Base-by-base conservation (phyloP, 192 early-diverging fungal genomes). In the Coemansia sp. region DNA sequence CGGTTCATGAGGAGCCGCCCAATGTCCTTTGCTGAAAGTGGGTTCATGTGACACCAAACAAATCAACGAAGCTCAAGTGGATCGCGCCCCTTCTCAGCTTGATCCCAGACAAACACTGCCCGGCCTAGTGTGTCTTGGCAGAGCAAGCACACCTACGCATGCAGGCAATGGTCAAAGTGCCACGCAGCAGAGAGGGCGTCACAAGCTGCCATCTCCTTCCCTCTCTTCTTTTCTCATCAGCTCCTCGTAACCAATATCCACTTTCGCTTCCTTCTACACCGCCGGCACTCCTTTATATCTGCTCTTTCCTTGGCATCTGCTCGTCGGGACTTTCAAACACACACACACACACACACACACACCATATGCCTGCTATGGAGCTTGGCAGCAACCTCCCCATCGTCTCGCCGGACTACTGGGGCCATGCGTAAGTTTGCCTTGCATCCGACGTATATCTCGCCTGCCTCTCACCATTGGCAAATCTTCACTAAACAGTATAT, bases 351-450 rank as follows among this genome's bases (percentile, higher is more conserved):
- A 38, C 63, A 8, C 44, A 38, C 22, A 36, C 11, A 36, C 46
- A n/a, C 34, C 49, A 22, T 33, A 29, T 63, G 49, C 31, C 40
- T 29, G 38, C 43, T 43, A 82, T 78, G 73, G 55, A 62, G 65
- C 54, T 66, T 27, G 55, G 63, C 72, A 44, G 29, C 27, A 75
- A 65, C 38, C 27, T 66, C 13, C 61, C 72, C 16, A 65, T 29
- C 8, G 34, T 47, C 11, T 36, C 38, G 24, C 52, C 44, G 64
- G 64, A 74, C 70, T 83, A 73, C 65, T 83, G 80, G 80, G 80
- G 80, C 92, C 47, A 89, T 93, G 68, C 93, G 96, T 54, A 79
- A 75, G 78, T 71, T 12, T 36, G 8, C 12, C 24, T 40, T 66
- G 15, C 49, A 18, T 33, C 15, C 31, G 31, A 34, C 15, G 7